A percentile compares a stretch with the other conserved stretches of the same genome.
phyloP scores from a whole-genome alignment of 495 filamentous ascomycete species.

The Penicillium soppii region DNA sequence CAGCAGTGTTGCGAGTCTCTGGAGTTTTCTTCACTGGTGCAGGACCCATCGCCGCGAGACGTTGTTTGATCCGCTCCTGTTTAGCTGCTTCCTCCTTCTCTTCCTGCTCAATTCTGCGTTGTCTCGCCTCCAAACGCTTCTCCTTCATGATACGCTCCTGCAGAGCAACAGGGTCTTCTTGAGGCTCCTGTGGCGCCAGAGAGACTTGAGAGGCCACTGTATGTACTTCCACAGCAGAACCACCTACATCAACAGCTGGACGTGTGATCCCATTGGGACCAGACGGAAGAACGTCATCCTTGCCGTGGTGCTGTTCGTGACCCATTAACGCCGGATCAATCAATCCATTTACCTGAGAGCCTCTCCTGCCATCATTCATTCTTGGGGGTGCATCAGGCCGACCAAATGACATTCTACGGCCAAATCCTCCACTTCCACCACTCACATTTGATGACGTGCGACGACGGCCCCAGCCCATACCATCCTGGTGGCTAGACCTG shows the following conservation, averaged over 20 bases:
- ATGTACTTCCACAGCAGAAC: constrained; percentile 40
- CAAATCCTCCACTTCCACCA: constrained; percentile 76
- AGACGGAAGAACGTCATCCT: constrained; percentile 27
- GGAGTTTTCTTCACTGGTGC: constrained; percentile 51
- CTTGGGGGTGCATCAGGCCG: constrained; percentile 46
- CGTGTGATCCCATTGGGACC: constrained; percentile 46
- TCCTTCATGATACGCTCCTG: constrained; percentile 89
- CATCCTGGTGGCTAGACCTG: constrained; percentile 66
- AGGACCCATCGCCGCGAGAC: constrained; percentile 75
- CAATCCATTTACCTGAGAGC: constrained; percentile 45
- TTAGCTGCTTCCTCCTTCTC: constrained; percentile 74
- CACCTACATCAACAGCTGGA: constrained; percentile 44
- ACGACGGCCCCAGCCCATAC: constrained; percentile 66
- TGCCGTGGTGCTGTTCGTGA: constrained; percentile 23
- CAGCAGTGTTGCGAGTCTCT: constrained; percentile 30
- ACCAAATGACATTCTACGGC: constrained; percentile 56
- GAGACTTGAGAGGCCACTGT: constrained; percentile 22
- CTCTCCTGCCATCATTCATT: constrained; percentile 45
- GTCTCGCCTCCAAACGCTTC: constrained; percentile 70
- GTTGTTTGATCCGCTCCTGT: constrained; percentile 78
- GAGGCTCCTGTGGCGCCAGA: constrained; percentile 30
- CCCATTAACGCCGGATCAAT: constrained; percentile 30
- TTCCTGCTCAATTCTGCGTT: constrained; percentile 78
- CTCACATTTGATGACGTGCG: constrained; percentile 94
- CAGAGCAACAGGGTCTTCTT: constrained; percentile 60